Base-by-base conservation (phyloP, 305 asterid species). In the Fraxinus floribunda region DNA sequence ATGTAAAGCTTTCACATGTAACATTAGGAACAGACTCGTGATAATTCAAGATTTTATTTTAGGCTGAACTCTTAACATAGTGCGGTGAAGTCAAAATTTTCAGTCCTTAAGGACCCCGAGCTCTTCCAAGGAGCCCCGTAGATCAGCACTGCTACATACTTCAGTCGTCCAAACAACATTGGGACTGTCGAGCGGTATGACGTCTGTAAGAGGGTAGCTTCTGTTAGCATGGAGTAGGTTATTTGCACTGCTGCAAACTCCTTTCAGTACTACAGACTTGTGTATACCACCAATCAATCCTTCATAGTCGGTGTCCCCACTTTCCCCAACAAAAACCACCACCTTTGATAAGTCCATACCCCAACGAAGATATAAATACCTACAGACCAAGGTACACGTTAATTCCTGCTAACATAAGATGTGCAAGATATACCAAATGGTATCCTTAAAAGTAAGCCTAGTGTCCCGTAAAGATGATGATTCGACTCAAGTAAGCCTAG, bases 271-370 rank as follows among this genome's bases (percentile, higher is more conserved):
- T 9, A 97, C 93, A 16, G 97, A 88, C 88, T 93, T 95, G 90
- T 93, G 98, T 24, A 97, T 70, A 3, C 99, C 99, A 7, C 99
- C 97, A 3, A 94, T 95, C 87, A 97, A 46, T 84, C 91, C 96
- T 89, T 97, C 99, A n/a, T 95, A 97, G 88, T 97, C 99, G 3
- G 98, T 93, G 86, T 97, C 98, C 38, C 99, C 99, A 79, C 97
- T 95, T 88, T 95, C 99, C 72, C 99, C 99, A 7, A 95, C 95
- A 78, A 95, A 91, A 78, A 97, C 98, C 80, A 92, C 98, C 86
- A 92, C 88, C 75, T 93, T 97, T 3, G 98, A 86, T 87, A 97
- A 85, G 82, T 95, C 97, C 94, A 93, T 93, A 55, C 98, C 98
- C 99, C 99, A 97, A 4, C 99, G 95, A 22, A 97, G 96, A 88